These are phyloP conservation scores for Colletotrichum destructivum DNA, from an alignment of 2,329 filamentous ascomycete genomes.

Conservation along the genomic window DNA sequence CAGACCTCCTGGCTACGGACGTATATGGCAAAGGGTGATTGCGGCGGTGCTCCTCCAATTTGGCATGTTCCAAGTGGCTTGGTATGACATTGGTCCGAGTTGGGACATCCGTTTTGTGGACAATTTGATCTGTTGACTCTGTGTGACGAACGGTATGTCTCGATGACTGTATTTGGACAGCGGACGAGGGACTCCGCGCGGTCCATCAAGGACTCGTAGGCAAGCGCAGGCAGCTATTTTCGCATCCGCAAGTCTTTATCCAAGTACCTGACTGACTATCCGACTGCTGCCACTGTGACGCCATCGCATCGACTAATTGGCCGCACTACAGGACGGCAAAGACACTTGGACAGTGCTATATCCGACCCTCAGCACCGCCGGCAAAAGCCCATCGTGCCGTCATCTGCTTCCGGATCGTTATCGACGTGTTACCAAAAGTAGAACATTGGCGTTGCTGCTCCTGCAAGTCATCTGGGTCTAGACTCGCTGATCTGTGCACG, in stretches of 20 bases:
- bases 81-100: too few relatives aligned
- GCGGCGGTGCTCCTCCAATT: too few relatives aligned
- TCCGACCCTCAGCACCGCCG: background rate
- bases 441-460: background rate
- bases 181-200: background rate
- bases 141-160: background rate
- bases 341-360: background rate
- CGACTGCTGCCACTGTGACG: background rate
- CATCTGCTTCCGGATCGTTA: too few relatives aligned
- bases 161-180: background rate
- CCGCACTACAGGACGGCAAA: background rate
- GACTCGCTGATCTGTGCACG: background rate
- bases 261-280: background rate
- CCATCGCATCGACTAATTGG: background rate
- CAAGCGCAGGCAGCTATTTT: too few relatives aligned
- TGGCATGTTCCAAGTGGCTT: too few relatives aligned
- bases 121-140: background rate
- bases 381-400: background rate
- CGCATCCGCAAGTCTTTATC: accelerated
- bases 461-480: background rate
- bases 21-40: too few relatives aligned
- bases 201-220: background rate
- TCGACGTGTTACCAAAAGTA: background rate
- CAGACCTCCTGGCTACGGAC: too few relatives aligned
- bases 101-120: background rate